phyloP scores from a whole-genome alignment of 495 filamentous ascomycete genomes.

The Delitschia confertaspora region DNA sequence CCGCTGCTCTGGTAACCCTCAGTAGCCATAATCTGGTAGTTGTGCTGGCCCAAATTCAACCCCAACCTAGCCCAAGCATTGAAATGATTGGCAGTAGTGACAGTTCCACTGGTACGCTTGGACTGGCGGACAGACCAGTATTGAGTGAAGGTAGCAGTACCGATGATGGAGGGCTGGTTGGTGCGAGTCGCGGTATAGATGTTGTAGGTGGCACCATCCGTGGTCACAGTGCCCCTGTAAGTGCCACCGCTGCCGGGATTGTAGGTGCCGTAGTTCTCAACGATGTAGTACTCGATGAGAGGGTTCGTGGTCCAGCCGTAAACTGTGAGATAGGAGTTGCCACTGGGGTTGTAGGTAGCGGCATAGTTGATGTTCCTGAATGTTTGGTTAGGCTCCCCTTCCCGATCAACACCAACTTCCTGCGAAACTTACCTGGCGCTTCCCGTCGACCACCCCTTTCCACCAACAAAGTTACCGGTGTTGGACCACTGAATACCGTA shows the following conservation, averaged over 20 bases:
- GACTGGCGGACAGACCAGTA: conserved; percentile 50
- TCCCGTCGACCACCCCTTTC: conserved; percentile 30
- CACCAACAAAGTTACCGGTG: conserved; percentile 23
- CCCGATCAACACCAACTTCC: conserved; percentile 26
- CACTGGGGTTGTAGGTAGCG: conserved; percentile 45
- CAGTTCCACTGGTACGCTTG: conserved; percentile 48
- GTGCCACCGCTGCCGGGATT: conserved; percentile 40
- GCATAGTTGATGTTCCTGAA: conserved; percentile 40
- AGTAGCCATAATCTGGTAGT: conserved; percentile 40
- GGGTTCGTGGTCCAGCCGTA: conserved; percentile 56
- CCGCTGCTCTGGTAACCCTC: conserved; percentile 47
- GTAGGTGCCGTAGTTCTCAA: conserved; percentile 48
- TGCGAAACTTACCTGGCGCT: conserved; percentile 1
- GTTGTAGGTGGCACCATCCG: conserved; percentile 27
- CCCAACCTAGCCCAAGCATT: conserved; percentile 33
- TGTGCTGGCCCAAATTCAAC: conserved; percentile 32
- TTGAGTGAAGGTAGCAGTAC: conserved; percentile 52
- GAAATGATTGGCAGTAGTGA: conserved; percentile 38
- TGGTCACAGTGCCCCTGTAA: conserved; percentile 8
- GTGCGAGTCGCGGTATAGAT: conserved; percentile 22
- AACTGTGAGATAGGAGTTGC: conserved; percentile 48
- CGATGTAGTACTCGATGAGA: conserved; percentile 56
- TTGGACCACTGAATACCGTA: conserved; percentile 24
- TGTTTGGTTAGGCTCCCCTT: conserved; percentile 26
- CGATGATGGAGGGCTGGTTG: conserved; percentile 45